Evolutionary conservation across 371 early-diverging fungal genomes (phyloP).

Genomic region (Cokeromyces recurvatus): DNA sequence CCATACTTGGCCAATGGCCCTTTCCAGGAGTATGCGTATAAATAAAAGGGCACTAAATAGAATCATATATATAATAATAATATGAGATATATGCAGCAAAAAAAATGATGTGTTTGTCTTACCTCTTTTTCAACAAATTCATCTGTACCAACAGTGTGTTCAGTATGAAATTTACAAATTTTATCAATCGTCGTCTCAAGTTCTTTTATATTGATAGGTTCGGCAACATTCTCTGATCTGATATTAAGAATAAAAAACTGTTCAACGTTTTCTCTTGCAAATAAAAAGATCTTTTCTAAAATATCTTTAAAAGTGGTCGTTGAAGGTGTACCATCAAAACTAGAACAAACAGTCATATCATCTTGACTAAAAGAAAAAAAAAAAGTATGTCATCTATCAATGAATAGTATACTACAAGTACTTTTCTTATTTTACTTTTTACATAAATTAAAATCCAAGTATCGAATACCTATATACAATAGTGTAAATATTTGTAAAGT

Average conservation of each 20-base stretch:
- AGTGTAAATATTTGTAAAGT: background rate
- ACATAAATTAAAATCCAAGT: slow-evolving; percentile 17
- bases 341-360: slow-evolving; percentile 5
- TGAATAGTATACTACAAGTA: too few relatives aligned
- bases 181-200: slow-evolving; percentile 29
- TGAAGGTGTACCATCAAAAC: slow-evolving; percentile 4
- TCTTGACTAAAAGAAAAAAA: background rate
- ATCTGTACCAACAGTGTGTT: slow-evolving; percentile 26
- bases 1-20: slow-evolving; percentile 25
- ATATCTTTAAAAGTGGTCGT: slow-evolving; percentile 13
- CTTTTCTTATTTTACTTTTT: too few relatives aligned
- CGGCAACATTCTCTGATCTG: slow-evolving; percentile 1
- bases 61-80: background rate
- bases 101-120: background rate
- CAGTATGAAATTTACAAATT: slow-evolving; percentile 29
- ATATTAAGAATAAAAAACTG: slow-evolving; percentile 30
- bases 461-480: slow-evolving; percentile 13
- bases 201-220: slow-evolving; percentile 7
- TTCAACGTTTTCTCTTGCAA: slow-evolving; percentile 15
- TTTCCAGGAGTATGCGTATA: slow-evolving; percentile 11
- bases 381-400: too few relatives aligned
- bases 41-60: slow-evolving; percentile 34
- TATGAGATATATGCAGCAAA: background rate
- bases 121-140: slow-evolving; percentile 24
- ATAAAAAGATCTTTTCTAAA: slow-evolving; percentile 19